phyloP scores from a whole-genome alignment of 345 rosid genomes.

The Pistacia atlantica region DNA sequence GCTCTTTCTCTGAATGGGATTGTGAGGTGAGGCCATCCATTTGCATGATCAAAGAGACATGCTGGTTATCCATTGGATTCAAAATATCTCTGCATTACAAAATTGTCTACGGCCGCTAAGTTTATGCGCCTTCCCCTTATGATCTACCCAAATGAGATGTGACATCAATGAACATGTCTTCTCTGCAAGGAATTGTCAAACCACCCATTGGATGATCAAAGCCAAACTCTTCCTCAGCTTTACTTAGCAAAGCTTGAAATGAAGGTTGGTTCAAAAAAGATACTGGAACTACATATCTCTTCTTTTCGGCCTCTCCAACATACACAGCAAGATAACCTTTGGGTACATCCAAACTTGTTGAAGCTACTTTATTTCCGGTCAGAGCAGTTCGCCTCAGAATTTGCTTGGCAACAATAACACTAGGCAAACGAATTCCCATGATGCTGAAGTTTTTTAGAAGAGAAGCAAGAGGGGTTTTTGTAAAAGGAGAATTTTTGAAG shows the following conservation, averaged over 20 bases:
- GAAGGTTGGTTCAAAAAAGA: constrained; percentile 41
- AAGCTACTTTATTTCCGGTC: not conserved
- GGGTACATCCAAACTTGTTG: constrained; percentile 15
- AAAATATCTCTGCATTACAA: constrained; percentile 8
- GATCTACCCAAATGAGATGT: constrained; percentile 30
- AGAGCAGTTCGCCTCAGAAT: not conserved
- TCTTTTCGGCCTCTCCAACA: constrained; percentile 37
- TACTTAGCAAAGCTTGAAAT: constrained; percentile 39
- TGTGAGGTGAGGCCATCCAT: too few species aligned
- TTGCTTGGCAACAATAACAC: constrained; percentile 15
- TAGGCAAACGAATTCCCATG: constrained; percentile 17
- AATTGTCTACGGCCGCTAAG: not conserved
- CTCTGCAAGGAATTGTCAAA: constrained; percentile 39
- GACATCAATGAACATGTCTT: constrained; percentile 35
- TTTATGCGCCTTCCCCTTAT: not conserved
- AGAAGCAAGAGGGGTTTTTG: not conserved
- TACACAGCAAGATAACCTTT: constrained; percentile 42
- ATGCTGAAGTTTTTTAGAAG: not conserved
- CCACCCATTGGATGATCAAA: constrained; percentile 45
- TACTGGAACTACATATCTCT: constrained; percentile 37
- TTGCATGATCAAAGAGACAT: too few species aligned
- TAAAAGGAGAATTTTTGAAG: not conserved
- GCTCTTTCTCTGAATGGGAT: too few species aligned
- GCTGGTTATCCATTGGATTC: not conserved
- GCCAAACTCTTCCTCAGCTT: constrained; percentile 45